Evolutionary conservation across 2,329 filamentous ascomycete species (phyloP), one percentile per base, ranked within the genome.

Genomic region (Ophiostoma sp.): DNA sequence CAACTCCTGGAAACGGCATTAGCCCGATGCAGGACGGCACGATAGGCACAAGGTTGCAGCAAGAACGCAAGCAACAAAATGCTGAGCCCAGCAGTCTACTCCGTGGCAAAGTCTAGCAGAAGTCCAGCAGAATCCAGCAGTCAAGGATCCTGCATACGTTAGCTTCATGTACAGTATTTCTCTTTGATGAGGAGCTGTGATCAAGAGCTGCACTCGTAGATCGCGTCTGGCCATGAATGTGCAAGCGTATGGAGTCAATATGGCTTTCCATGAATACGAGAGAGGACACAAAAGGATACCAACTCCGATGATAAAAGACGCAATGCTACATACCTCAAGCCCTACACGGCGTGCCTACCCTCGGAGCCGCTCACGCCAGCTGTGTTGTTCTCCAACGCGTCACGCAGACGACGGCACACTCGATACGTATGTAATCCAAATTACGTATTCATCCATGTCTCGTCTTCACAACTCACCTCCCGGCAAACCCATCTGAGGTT

Each of bases 401-500:
- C 49, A 55, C 49, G 18, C 18, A 55, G 0, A 55, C 2, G 27
- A 27, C 27, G 27, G 27, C 27, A 27, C 27, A 27, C 27, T 27
- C 27, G 27, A 27, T 27, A 27, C 27, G 27, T 27, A 27, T 27
- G 27, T 27, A 27, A 27, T 27, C 27, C 27, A 27, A 27, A 27
- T 27, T 27, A 27, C 27, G 27, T 27, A 27, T 27, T 27, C 27
- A 27, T 27, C 27, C 27, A 27, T 27, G 27, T 27, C 27, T 27
- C 27, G 27, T 27, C 27, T 27, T 27, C 27, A 27, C 27, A 27
- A 27, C 27, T 27, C 27, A 16, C 36, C 55, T 14, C 67, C 64
- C 67, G 52, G 67, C 63, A 66, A 63, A 66, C 42, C n/a, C 67
- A 55, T 66, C 58, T 45, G 67, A 64, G 64, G 52, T 45, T 66